These are phyloP conservation scores for Dillenia turbinata DNA, from an alignment of 164 flowering plant genomes.

Conservation along the genomic window DNA sequence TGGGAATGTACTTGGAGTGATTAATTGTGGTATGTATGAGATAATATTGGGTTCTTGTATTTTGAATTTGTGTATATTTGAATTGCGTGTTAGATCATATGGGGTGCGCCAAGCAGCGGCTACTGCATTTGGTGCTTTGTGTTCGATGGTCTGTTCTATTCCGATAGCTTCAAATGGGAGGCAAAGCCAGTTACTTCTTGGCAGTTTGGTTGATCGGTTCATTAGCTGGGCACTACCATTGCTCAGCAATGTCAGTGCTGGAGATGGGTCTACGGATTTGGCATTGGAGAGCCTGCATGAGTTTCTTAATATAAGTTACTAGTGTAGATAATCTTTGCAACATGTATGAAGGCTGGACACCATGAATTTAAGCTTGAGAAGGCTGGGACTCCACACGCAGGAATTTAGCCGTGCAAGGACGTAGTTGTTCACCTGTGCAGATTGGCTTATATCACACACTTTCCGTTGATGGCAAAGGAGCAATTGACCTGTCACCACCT, in stretches of 20 bases:
- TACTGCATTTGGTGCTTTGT: constrained; percentile 70
- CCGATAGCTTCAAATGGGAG: constrained; percentile 61
- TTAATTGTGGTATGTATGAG: no score
- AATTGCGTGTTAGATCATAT: constrained; percentile 43
- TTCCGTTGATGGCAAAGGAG: no score
- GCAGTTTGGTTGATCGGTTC: constrained; percentile 67
- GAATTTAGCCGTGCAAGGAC: neutral
- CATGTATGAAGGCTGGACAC: constrained; percentile 99
- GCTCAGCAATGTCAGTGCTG: constrained; percentile 42
- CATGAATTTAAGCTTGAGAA: constrained; percentile 63
- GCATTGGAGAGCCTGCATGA: constrained; percentile 72
- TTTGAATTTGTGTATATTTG: constrained; percentile 5
- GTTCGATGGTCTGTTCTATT: constrained; percentile 62
- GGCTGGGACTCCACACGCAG: neutral
- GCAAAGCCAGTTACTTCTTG: constrained; percentile 60
- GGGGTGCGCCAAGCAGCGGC: constrained; percentile 68
- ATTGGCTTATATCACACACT: neutral
- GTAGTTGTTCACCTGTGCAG: neutral
- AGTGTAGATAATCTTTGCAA: constrained; percentile 90
- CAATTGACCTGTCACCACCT: no score
- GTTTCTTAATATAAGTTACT: constrained; percentile 77
- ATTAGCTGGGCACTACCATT: constrained; percentile 81
- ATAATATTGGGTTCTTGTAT: neutral
- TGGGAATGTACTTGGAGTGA: no score
- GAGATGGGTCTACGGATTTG: constrained; percentile 57